Evolutionary conservation across 2,329 filamentous ascomycete genomes (phyloP).

Genomic region (Fusarium oligoseptatum): DNA sequence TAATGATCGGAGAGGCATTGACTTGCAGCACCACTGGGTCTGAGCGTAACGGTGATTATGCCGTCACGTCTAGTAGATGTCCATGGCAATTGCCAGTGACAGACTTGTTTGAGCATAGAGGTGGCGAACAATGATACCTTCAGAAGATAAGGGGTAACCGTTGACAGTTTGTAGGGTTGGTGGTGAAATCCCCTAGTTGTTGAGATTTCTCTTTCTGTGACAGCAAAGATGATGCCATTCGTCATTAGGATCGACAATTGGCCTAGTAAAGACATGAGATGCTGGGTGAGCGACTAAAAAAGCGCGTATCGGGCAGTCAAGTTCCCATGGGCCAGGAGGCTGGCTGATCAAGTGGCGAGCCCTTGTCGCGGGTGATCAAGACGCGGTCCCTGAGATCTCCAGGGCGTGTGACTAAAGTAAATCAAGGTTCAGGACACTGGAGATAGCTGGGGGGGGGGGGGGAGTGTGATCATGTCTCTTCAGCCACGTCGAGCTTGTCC

Average conservation of each 20-base stretch:
- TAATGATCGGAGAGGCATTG: background rate
- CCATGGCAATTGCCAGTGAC: background rate
- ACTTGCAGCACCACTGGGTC: background rate
- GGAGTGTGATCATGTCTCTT: constrained; percentile 8
- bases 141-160: background rate
- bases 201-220: background rate
- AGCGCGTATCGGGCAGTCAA: background rate
- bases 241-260: background rate
- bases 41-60: background rate
- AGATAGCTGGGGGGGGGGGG: constrained; percentile 18
- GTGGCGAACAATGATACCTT: background rate
- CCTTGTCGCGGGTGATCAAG: background rate
- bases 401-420: background rate
- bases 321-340: background rate
- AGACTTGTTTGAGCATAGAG: background rate
- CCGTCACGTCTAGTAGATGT: background rate
- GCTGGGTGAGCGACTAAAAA: background rate
- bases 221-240: background rate
- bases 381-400: constrained; percentile 13
- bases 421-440: constrained; percentile 17
- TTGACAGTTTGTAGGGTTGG: background rate
- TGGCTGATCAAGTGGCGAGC: background rate
- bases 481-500: constrained; percentile 10
- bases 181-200: background rate
- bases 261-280: background rate